Evolutionary conservation across 1,284 basidiomycete species (phyloP).

Genomic region (Ganoderma leucocontextum): DNA sequence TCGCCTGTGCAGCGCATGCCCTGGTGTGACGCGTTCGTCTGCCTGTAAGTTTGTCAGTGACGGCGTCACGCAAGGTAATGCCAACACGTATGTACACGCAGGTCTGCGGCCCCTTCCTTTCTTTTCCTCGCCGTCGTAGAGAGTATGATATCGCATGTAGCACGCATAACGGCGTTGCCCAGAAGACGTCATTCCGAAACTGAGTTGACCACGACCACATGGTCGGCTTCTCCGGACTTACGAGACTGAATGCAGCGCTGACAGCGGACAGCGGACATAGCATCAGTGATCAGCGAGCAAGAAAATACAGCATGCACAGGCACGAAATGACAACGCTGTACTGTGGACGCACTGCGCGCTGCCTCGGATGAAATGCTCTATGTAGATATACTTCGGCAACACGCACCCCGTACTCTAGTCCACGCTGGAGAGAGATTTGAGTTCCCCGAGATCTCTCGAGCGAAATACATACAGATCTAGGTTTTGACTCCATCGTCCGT

Average conservation of each 20-base stretch:
- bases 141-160: neutral
- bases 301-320: conserved; percentile 4
- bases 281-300: neutral
- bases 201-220: neutral
- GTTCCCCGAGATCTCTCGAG: neutral
- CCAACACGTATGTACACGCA: neutral
- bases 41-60: neutral
- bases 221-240: neutral
- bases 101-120: neutral
- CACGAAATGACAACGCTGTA: neutral
- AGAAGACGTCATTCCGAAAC: neutral
- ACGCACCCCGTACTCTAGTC: neutral
- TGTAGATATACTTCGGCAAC: neutral
- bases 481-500: neutral
- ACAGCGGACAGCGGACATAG: conserved; percentile 1
- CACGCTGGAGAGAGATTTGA: neutral
- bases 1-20: too few relatives aligned
- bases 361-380: neutral
- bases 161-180: neutral
- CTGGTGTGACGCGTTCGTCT: neutral
- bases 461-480: neutral
- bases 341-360: neutral
- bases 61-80: conserved; percentile 1
- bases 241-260: neutral
- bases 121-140: too few relatives aligned